Evolutionary conservation across 2,329 filamentous ascomycete genomes (phyloP).

Genomic region (Trichoderma asperellum): DNA sequence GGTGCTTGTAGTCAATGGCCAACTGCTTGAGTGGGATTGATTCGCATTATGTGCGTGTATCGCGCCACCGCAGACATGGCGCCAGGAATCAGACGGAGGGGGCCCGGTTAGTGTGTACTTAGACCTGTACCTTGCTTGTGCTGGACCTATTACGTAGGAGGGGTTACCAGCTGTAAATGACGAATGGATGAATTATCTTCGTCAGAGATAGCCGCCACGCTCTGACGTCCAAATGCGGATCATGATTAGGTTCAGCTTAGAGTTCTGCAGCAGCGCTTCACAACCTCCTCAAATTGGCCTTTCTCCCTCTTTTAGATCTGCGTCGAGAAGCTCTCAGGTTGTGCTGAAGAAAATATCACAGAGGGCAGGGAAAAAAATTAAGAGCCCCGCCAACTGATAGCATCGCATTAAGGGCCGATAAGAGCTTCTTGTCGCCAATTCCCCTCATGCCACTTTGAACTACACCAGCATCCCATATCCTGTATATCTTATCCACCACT

Average conservation of each 20-base stretch:
- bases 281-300: background rate
- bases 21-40: background rate
- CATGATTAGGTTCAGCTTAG: background rate
- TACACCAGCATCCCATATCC: conserved; percentile 20
- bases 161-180: conserved; percentile 15
- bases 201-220: background rate
- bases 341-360: background rate
- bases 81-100: background rate
- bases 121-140: background rate
- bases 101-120: background rate
- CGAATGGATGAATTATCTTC: conserved; percentile 11
- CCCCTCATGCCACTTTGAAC: conserved; percentile 24
- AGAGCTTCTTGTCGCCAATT: conserved; percentile 29
- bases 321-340: background rate
- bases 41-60: background rate
- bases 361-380: conserved; percentile 17
- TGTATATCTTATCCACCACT: conserved; percentile 2
- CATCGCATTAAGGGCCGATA: conserved; percentile 25
- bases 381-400: conserved; percentile 29
- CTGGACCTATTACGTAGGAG: conserved; percentile 23
- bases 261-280: background rate
- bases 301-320: background rate
- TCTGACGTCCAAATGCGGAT: background rate
- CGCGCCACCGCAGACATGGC: conserved; percentile 2
- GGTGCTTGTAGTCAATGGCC: conserved; percentile 14